Base-by-base conservation (phyloP, 75 land plant species). In the Pinus taeda region DNA sequence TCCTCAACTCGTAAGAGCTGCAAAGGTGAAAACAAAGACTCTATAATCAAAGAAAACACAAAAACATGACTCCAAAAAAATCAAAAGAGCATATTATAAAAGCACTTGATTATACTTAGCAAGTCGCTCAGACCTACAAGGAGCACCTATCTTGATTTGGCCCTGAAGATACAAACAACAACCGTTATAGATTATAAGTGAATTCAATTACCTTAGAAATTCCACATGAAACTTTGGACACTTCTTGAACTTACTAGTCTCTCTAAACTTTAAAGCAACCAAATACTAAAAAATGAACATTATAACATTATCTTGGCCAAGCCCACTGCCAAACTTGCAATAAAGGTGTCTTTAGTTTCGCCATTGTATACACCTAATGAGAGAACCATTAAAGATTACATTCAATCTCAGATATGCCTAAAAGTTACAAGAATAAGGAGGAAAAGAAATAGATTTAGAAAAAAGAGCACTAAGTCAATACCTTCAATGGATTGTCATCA, bases 141-240 rank as follows among this genome's bases (percentile, higher is more conserved):
- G 99, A 69, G 99, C 99, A 72, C 99, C 98, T 57, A 96, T 97
- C 88, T 97, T 97, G 79, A 97, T 97, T 77, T 97, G 99, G 57
- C 99, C 99, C 98, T 95, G 89, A 33, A 80, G 33, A n/a, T n/a
- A n/a, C n/a, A n/a, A 11, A 69, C 15, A 30, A 74, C 3, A 74
- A 6, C 5, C 36, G 4, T 15, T 3, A 29, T 15, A 30, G 17
- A 14, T 37, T 6, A 33, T 20, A 33, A 65, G 49, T n/a, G n/a
- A n/a, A n/a, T n/a, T n/a, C n/a, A n/a, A n/a, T n/a, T n/a, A n/a
- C n/a, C n/a, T n/a, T n/a, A n/a, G n/a, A n/a, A n/a, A n/a, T 6
- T 45, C 8, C 49, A 6, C 49, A 45, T 45, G 49, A 45, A 6
- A 45, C 49, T 45, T 8, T 45, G 1, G 8, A 45, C 49, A 45